These are phyloP conservation scores for Grigorovia humatica DNA, from an alignment of 805 yeast species.

Conservation along the genomic window DNA sequence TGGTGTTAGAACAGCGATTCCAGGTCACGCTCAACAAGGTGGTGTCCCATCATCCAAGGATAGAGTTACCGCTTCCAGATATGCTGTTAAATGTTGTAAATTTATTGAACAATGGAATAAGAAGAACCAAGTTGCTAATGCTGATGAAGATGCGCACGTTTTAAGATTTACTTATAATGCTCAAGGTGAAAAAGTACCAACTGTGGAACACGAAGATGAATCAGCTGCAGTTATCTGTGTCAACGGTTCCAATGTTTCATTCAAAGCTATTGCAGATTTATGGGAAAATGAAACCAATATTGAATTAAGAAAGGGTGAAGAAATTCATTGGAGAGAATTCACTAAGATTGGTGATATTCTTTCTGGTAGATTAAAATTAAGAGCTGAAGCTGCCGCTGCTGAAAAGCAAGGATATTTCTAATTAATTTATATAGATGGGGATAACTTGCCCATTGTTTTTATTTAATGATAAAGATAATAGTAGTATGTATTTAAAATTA, in stretches of 20 bases:
- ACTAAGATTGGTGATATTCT: slow-evolving; percentile 53
- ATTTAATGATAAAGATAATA: slow-evolving; percentile 2
- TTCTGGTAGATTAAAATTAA: slow-evolving; percentile 55
- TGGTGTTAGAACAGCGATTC: slow-evolving; percentile 90
- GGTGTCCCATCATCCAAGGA: slow-evolving; percentile 92
- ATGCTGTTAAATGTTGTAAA: slow-evolving; percentile 81
- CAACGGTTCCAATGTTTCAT: slow-evolving; percentile 53
- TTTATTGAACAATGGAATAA: slow-evolving; percentile 62
- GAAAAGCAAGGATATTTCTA: slow-evolving; percentile 2
- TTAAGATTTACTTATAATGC: slow-evolving; percentile 41
- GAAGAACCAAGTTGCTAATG: slow-evolving; percentile 24
- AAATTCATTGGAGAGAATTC: slow-evolving; percentile 59
- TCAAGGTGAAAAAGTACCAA: slow-evolving; percentile 38
- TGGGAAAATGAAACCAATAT: slow-evolving; percentile 55
- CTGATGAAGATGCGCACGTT: slow-evolving; percentile 33
- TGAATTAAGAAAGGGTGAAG: slow-evolving; percentile 52
- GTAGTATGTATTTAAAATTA: not conserved
- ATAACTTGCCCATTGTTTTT: not conserved
- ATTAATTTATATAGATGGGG: not conserved
- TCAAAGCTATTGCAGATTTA: slow-evolving; percentile 44
- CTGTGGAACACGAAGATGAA: slow-evolving; percentile 33
- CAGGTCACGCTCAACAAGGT: slow-evolving; percentile 98
- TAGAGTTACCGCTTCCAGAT: slow-evolving; percentile 78
- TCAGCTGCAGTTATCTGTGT: slow-evolving; percentile 59
- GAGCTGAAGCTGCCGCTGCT: slow-evolving; percentile 30